phyloP scores from a whole-genome alignment of 2,329 filamentous ascomycete genomes.

The Chaetomiaceae sp. region DNA sequence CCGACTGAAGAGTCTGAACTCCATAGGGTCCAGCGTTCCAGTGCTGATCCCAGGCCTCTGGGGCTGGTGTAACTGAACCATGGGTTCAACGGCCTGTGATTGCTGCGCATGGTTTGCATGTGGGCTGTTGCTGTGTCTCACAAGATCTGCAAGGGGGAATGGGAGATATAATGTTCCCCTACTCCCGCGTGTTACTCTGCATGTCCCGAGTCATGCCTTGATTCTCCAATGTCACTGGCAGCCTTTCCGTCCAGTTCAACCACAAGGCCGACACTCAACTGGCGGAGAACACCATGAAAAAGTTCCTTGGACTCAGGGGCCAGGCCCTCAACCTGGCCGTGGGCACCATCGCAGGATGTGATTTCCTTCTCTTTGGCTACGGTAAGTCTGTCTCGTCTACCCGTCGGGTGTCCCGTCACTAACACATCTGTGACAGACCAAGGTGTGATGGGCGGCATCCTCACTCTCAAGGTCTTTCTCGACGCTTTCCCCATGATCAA shows the following conservation, averaged over 20 bases:
- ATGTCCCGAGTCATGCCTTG: not conserved
- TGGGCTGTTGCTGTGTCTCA: not conserved
- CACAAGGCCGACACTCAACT: not conserved
- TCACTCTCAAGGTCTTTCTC: conserved; percentile 63
- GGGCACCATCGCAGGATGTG: conserved; percentile 65
- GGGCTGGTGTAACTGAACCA: not conserved
- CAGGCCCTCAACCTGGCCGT: conserved; percentile 63
- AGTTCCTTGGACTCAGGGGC: conserved; percentile 63
- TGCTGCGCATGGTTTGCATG: too few relatives aligned
- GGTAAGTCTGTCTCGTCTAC: conserved; percentile 37
- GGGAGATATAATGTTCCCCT: not conserved
- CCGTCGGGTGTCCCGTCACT: not conserved
- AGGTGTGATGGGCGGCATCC: conserved; percentile 70
- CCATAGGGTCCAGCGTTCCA: not conserved
- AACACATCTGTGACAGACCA: conserved; percentile 49
- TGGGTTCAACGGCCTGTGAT: not conserved
- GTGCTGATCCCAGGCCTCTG: not conserved
- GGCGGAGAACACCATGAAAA: conserved; percentile 24
- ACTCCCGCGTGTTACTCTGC: not conserved
- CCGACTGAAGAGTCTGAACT: not conserved
- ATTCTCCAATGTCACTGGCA: not conserved
- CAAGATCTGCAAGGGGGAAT: not conserved
- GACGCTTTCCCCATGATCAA: conserved; percentile 51
- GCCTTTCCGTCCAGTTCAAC: not conserved
- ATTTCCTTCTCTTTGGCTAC: conserved; percentile 62